Conservation (phyloP, 495 filamentous ascomycete genomes). For the Bombardia bombarda region DNA sequence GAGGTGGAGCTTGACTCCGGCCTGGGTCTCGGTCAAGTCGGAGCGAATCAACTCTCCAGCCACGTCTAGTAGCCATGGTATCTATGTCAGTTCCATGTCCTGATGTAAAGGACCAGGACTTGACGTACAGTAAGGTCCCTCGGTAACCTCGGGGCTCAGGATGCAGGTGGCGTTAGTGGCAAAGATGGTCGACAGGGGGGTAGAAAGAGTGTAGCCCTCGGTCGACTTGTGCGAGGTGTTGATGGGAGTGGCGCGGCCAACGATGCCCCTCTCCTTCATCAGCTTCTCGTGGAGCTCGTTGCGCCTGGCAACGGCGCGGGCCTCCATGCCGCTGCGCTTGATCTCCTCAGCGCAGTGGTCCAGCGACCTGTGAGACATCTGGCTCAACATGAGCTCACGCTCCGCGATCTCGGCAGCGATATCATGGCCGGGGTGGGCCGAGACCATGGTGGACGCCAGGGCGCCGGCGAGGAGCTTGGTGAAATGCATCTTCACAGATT, state of each 20-base stretch:
- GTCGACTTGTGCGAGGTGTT: slow-evolving; percentile 6
- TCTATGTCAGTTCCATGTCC: slow-evolving; percentile 33
- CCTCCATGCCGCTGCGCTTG: slow-evolving; percentile 40
- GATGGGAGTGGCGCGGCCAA: slow-evolving; percentile 22
- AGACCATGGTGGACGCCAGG: slow-evolving; percentile 10
- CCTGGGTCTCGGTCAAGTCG: slow-evolving; percentile 47
- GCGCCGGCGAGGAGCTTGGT: slow-evolving; percentile 5
- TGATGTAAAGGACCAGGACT: too few species aligned
- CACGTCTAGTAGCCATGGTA: slow-evolving; percentile 25
- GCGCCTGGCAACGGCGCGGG: slow-evolving; percentile 38
- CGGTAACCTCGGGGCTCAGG: slow-evolving; percentile 46
- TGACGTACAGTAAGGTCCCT: slow-evolving; percentile 32
- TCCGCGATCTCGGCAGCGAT: slow-evolving; percentile 36
- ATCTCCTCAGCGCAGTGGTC: slow-evolving; percentile 41
- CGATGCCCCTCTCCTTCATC: slow-evolving; percentile 3
- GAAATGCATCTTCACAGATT: slow-evolving; percentile 17
- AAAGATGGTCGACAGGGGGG: slow-evolving; percentile 27
- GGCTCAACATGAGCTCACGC: slow-evolving; percentile 34
- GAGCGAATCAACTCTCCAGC: slow-evolving; percentile 42
- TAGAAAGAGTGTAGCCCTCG: slow-evolving; percentile 6
- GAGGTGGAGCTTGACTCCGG: slow-evolving; percentile 47
- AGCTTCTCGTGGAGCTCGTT: slow-evolving; percentile 15
- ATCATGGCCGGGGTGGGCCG: slow-evolving; percentile 44
- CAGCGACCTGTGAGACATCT: slow-evolving; percentile 30
- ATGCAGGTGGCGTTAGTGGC: slow-evolving; percentile 43